phyloP scores from a whole-genome alignment of 192 early-diverging fungal species.

The Chytriomyces hyalinus region DNA sequence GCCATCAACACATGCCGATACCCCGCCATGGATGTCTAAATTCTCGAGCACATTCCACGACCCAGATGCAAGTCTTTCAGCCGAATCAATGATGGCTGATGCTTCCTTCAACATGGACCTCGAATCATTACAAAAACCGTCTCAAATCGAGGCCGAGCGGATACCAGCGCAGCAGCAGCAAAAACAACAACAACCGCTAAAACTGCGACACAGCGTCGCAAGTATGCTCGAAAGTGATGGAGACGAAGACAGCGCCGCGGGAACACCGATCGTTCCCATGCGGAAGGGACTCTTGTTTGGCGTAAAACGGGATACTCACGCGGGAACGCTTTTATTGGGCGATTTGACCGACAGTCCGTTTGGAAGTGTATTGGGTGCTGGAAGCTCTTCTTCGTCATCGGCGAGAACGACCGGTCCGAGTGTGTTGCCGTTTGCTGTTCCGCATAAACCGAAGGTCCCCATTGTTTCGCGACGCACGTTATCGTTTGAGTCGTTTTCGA shows the following conservation, averaged over 20 bases:
- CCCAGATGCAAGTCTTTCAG: background rate
- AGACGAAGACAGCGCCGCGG: background rate
- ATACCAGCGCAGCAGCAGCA: background rate
- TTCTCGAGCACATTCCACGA: background rate
- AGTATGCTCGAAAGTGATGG: background rate
- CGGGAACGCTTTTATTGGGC: background rate
- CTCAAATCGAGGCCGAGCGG: background rate
- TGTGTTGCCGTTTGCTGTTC: background rate
- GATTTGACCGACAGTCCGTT: background rate
- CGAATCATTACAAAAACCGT: background rate
- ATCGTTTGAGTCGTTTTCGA: background rate
- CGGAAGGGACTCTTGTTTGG: conserved; percentile 4
- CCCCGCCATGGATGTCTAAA: background rate
- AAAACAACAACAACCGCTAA: no score
- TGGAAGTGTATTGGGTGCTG: background rate
- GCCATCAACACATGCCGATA: background rate
- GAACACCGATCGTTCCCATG: background rate
- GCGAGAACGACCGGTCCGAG: background rate
- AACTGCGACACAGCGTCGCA: background rate
- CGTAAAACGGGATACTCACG: background rate
- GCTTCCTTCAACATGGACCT: background rate
- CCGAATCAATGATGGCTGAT: background rate
- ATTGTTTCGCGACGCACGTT: background rate
- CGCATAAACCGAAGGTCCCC: background rate
- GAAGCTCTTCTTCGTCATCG: background rate